Conservation (phyloP, 2,329 filamentous ascomycete species). For the Aspergillus brasiliensis region DNA sequence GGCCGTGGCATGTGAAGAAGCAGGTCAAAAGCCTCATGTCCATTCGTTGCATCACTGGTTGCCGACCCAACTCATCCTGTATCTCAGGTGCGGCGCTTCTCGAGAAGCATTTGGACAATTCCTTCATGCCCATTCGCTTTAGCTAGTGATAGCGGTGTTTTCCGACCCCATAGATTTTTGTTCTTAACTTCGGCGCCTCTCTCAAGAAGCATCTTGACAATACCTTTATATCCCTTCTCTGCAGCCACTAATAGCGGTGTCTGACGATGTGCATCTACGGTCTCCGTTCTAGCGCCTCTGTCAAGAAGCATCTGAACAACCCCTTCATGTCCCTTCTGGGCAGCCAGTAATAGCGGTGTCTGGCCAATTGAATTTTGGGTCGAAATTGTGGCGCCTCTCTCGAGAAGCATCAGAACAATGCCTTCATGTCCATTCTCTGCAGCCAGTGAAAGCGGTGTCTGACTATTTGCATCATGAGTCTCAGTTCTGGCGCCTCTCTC, state of each 20-base stretch:
- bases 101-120: background rate
- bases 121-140: background rate
- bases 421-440: background rate
- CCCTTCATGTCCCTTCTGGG: background rate
- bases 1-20: too few species aligned
- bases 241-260: conserved; percentile 9
- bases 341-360: conserved; percentile 9
- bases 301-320: conserved; percentile 6
- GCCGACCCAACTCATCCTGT: background rate
- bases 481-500: background rate
- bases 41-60: too few species aligned
- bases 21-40: too few species aligned
- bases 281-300: background rate
- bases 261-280: background rate
- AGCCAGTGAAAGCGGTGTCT: background rate
- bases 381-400: background rate
- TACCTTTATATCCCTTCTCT: background rate
- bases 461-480: rapidly evolving
- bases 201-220: conserved; percentile 5
- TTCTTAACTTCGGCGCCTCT: background rate
- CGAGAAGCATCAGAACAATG: background rate
- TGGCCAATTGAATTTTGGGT: background rate
- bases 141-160: background rate
- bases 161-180: background rate
- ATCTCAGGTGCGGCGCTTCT: background rate